Percentiles rank a stretch among this genome's conserved stretches.
These are phyloP conservation scores for Aureobasidium pullulans DNA, from an alignment of 2,329 filamentous ascomycete genomes.

Conservation along the genomic window DNA sequence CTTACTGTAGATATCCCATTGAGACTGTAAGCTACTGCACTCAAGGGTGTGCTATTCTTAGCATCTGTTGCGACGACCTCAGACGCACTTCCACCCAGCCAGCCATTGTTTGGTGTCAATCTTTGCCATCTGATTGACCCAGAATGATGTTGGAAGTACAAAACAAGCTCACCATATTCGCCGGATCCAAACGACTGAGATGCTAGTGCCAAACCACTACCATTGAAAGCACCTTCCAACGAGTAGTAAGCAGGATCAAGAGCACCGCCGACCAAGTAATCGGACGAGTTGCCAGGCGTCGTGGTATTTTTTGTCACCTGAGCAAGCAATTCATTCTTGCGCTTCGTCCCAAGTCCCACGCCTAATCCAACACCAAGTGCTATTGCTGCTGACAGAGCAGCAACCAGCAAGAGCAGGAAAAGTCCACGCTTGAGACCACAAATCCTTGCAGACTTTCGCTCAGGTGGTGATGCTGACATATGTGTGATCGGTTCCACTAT, in stretches of 20 bases:
- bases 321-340: slow-evolving; percentile 19
- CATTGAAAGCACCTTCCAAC: slow-evolving; percentile 38
- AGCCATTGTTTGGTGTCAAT: slow-evolving; percentile 28
- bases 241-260: slow-evolving; percentile 33
- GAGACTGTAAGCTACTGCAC: slow-evolving; percentile 35
- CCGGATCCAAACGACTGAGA: slow-evolving; percentile 31
- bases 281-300: neutral
- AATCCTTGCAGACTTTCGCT: slow-evolving; percentile 14
- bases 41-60: slow-evolving; percentile 37
- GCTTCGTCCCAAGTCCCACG: slow-evolving; percentile 29
- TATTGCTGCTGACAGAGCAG: slow-evolving; percentile 25
- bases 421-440: slow-evolving; percentile 18
- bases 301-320: neutral
- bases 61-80: slow-evolving; percentile 36
- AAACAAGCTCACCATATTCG: slow-evolving; percentile 30
- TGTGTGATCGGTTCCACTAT: slow-evolving; percentile 12
- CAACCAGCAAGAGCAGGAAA: slow-evolving; percentile 19
- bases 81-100: slow-evolving; percentile 32
- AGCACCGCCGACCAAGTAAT: slow-evolving; percentile 32
- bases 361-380: slow-evolving; percentile 31
- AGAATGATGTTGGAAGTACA: slow-evolving; percentile 40
- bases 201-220: slow-evolving; percentile 40
- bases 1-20: slow-evolving; percentile 31
- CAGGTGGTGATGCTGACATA: slow-evolving; percentile 10
- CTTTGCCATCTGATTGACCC: slow-evolving; percentile 37